These are phyloP conservation scores for Astragalus glycyphyllos DNA, from an alignment of 306 rosid species.

Conservation along the genomic window DNA sequence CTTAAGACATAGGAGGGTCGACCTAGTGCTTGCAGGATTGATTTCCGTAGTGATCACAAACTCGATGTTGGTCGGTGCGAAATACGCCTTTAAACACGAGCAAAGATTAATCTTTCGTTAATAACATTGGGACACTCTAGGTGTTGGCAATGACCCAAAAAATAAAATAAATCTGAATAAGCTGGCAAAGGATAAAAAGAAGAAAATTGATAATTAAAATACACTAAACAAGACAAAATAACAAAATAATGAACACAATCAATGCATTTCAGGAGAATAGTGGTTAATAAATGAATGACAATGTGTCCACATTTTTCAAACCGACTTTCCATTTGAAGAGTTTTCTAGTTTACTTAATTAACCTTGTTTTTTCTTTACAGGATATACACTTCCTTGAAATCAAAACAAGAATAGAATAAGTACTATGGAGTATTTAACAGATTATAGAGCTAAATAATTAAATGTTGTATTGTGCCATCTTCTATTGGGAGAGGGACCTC, in stretches of 20 bases:
- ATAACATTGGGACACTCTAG: too few species aligned
- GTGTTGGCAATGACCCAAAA: too few species aligned
- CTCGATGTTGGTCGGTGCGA: too few species aligned
- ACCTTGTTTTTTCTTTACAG: constrained; percentile 39
- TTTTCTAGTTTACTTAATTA: background rate
- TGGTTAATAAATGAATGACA: too few species aligned
- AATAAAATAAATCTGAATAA: too few species aligned
- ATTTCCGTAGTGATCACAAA: too few species aligned
- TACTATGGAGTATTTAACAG: constrained; percentile 22
- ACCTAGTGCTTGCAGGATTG: too few species aligned
- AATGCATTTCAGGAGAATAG: too few species aligned
- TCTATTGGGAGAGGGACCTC: constrained; percentile 28
- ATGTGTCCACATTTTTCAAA: too few species aligned
- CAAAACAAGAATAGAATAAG: background rate
- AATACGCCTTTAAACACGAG: too few species aligned
- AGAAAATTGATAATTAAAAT: background rate
- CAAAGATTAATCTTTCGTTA: too few species aligned
- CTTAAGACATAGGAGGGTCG: too few species aligned
- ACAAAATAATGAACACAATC: background rate
- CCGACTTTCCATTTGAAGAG: background rate
- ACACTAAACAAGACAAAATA: background rate
- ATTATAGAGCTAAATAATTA: constrained; percentile 48
- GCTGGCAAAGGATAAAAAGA: background rate
- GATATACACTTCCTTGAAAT: constrained; percentile 53
- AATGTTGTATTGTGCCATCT: constrained; percentile 9